Evolutionary conservation across 139 green algal species (phyloP), one percentile per base, ranked within the genome.

Genomic region (Edaphochlamys debaryana): DNA sequence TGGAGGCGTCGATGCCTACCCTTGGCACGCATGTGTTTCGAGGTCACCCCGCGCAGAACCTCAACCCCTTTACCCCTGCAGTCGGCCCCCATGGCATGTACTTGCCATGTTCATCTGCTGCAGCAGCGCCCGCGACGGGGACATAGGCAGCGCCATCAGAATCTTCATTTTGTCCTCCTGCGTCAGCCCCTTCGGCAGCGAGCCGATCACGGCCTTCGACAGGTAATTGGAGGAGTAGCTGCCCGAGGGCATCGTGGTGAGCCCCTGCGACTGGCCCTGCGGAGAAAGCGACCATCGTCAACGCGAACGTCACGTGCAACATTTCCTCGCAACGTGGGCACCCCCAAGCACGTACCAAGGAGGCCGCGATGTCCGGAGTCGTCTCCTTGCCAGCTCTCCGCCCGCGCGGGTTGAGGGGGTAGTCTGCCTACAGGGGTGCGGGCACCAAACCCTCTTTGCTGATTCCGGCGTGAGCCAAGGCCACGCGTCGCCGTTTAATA

Each of bases 391-490:
- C 94, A 7, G 90, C 91, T 48, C 94, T 87, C 15, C 90, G 82
- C 23, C 87, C 83, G 50, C 91, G 88, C 1, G 94, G 93, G 58
- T 95, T 92, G 7, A 97, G 86, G 60, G 93, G 87, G 77, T 95
- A 96, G 69, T 97, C 94, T 36, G 89, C 92, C 93, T 96, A 88
- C 82, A 62, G n/a, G n/a, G n/a, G n/a, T n/a, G n/a, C n/a, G n/a
- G n/a, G n/a, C n/a, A n/a, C n/a, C n/a, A n/a, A n/a, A n/a, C n/a
- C n/a, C n/a, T n/a, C n/a, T n/a, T n/a, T n/a, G n/a, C n/a, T n/a
- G n/a, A n/a, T n/a, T n/a, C n/a, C n/a, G n/a, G n/a, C n/a, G n/a
- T n/a, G n/a, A n/a, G n/a, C n/a, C n/a, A n/a, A n/a, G n/a, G n/a
- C n/a, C n/a, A n/a, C n/a, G n/a, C n/a, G n/a, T n/a, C n/a, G n/a